Evolutionary conservation across 805 yeast genomes (phyloP).

Genomic region (Monosporozyma servazzii): DNA sequence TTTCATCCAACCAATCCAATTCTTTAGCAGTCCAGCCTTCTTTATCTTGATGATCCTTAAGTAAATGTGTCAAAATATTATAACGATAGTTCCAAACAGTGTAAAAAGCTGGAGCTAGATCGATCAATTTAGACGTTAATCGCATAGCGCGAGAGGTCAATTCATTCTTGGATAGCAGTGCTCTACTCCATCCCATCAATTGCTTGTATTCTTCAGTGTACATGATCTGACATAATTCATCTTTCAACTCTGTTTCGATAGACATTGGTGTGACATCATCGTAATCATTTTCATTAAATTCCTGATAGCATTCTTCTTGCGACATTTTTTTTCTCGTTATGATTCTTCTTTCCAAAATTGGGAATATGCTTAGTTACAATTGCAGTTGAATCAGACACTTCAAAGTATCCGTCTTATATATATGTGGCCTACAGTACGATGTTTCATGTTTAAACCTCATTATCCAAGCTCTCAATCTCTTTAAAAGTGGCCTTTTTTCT

Average conservation of each 20-base stretch:
- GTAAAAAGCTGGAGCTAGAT: slow-evolving; percentile 77
- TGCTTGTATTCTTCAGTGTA: slow-evolving; percentile 63
- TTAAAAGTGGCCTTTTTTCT: not conserved
- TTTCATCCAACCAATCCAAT: slow-evolving; percentile 67
- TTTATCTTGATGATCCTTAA: slow-evolving; percentile 18
- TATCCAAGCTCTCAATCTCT: not conserved
- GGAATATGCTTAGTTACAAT: no score
- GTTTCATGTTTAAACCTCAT: not conserved
- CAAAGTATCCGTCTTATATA: not conserved
- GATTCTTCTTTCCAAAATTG: not conserved
- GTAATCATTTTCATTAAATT: slow-evolving; percentile 15
- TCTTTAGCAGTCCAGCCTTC: slow-evolving; percentile 35
- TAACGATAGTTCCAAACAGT: slow-evolving; percentile 76
- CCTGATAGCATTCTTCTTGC: not conserved
- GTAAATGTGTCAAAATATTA: slow-evolving; percentile 37
- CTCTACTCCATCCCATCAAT: slow-evolving; percentile 54
- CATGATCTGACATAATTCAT: slow-evolving; percentile 51
- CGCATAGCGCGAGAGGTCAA: slow-evolving; percentile 61
- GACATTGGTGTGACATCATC: slow-evolving; percentile 39
- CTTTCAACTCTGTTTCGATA: slow-evolving; percentile 32
- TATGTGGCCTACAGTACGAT: not conserved
- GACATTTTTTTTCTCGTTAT: not conserved
- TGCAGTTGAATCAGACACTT: not conserved
- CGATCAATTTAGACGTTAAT: slow-evolving; percentile 56
- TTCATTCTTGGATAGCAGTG: slow-evolving; percentile 51